These are phyloP conservation scores for Citrus maxima DNA, from an alignment of 345 rosid species.

Conservation along the genomic window DNA sequence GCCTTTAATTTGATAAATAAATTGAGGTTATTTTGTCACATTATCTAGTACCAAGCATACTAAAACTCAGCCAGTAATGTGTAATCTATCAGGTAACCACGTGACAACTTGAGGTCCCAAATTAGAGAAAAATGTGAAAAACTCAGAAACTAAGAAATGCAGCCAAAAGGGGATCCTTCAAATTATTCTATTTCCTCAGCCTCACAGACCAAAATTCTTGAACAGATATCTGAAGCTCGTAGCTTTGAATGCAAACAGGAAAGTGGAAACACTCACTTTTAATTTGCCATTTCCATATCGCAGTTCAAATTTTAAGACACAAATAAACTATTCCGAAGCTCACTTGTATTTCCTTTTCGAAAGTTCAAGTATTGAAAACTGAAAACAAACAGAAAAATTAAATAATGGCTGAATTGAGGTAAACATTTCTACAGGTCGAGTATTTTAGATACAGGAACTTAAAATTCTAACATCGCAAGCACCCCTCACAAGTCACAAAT, in stretches of 20 bases:
- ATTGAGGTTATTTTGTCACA: not conserved
- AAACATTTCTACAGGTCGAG: not conserved
- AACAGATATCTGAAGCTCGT: not conserved
- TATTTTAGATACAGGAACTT: not conserved
- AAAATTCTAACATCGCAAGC: not conserved
- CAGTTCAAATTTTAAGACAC: slow-evolving; percentile 2
- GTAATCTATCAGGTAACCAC: not conserved
- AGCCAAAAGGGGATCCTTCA: not conserved
- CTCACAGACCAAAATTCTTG: not conserved
- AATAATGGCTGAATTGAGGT: not conserved
- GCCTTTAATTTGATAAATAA: not conserved
- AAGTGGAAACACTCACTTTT: not conserved
- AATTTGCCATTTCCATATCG: not conserved
- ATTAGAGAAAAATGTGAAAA: not conserved
- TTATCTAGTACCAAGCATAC: not conserved
- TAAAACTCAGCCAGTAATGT: not conserved
- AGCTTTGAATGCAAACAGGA: not conserved
- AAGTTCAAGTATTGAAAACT: not conserved
- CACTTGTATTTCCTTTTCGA: not conserved
- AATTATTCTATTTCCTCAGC: not conserved
- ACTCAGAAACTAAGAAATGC: not conserved
- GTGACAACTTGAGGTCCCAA: not conserved
- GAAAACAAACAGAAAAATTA: not conserved
- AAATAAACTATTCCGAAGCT: not conserved
- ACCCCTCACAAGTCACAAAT: not conserved